phyloP scores from a whole-genome alignment of 768 basidiomycete genomes.

The Lactarius hatsudake region DNA sequence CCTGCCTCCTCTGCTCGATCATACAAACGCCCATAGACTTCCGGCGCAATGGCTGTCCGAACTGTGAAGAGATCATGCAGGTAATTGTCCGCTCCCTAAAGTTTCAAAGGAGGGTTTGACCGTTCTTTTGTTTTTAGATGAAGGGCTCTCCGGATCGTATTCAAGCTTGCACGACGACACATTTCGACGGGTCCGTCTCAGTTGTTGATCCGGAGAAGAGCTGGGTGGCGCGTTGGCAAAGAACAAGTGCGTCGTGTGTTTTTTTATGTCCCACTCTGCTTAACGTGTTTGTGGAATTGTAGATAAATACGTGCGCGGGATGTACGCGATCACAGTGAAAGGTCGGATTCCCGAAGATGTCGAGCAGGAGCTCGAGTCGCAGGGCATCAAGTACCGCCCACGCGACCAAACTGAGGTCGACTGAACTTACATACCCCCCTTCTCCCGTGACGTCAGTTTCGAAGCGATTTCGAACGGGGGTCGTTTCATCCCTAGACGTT shows the following conservation, averaged over 20 bases:
- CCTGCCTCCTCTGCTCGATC: conserved; percentile 92
- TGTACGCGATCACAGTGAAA: conserved; percentile 90
- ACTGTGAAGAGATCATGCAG: conserved; percentile 94
- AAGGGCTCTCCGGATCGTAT: conserved; percentile 84
- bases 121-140: conserved; percentile 52
- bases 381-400: conserved; percentile 82
- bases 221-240: conserved; percentile 97
- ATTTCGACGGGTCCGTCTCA: conserved; percentile 90
- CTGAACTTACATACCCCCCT: conserved; percentile 31
- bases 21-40: conserved; percentile 85
- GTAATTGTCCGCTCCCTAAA: conserved; percentile 39
- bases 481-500: neutral
- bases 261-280: neutral
- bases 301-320: conserved; percentile 89
- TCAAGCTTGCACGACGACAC: conserved; percentile 80
- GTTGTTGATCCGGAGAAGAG: conserved; percentile 81
- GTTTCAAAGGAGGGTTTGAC: neutral
- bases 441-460: neutral
- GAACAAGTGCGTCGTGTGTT: conserved; percentile 63
- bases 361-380: conserved; percentile 71
- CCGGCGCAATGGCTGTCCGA: conserved; percentile 84
- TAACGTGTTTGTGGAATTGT: neutral
- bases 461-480: neutral
- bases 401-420: conserved; percentile 78
- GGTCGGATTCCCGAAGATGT: conserved; percentile 85